Evolutionary conservation across 1,284 basidiomycete genomes (phyloP).

Genomic region (Heterobasidion occidentale): DNA sequence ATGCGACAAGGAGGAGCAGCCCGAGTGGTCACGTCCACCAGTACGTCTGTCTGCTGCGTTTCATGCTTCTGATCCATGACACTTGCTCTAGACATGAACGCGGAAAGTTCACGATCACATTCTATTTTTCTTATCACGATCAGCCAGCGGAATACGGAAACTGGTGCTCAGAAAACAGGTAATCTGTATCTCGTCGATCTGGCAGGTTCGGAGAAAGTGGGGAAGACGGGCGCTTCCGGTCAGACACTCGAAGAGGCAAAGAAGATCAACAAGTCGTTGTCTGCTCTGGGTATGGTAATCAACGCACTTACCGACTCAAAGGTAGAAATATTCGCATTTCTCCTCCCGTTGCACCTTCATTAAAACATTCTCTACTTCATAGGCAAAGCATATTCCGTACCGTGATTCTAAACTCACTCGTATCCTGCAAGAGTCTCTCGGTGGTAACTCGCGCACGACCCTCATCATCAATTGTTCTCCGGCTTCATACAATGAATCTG

Average conservation of each 20-base stretch:
- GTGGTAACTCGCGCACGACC: conserved; percentile 98
- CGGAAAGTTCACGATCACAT: conserved; percentile 97
- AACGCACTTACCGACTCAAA: conserved; percentile 97
- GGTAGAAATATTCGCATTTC: conserved; percentile 35
- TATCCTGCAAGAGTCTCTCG: conserved; percentile 98
- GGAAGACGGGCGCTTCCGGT: conserved; percentile 98
- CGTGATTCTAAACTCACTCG: conserved; percentile 99
- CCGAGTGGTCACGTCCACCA: conserved; percentile 91
- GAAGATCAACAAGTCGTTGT: conserved; percentile 99
- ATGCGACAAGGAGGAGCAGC: conserved; percentile 94
- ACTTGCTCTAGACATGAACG: conserved; percentile 85
- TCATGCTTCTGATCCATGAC: background rate
- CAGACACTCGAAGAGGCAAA: conserved; percentile 99
- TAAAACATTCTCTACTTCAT: background rate
- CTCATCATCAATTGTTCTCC: conserved; percentile 99
- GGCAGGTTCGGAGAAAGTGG: conserved; percentile 98
- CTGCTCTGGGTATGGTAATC: conserved; percentile 99
- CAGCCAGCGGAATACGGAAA: conserved; percentile 94
- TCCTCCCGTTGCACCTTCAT: background rate
- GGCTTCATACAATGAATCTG: conserved; percentile 92
- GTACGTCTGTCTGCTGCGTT: conserved; percentile 37
- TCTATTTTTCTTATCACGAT: conserved; percentile 99
- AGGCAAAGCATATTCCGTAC: conserved; percentile 98
- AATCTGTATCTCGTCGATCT: conserved; percentile 98
- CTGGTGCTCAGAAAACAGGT: conserved; percentile 92